A percentile compares a stretch with the other conserved stretches of the same genome.
Evolutionary conservation across 2,329 filamentous ascomycete species (phyloP).

Genomic region (Nothomitra cinnamomea): DNA sequence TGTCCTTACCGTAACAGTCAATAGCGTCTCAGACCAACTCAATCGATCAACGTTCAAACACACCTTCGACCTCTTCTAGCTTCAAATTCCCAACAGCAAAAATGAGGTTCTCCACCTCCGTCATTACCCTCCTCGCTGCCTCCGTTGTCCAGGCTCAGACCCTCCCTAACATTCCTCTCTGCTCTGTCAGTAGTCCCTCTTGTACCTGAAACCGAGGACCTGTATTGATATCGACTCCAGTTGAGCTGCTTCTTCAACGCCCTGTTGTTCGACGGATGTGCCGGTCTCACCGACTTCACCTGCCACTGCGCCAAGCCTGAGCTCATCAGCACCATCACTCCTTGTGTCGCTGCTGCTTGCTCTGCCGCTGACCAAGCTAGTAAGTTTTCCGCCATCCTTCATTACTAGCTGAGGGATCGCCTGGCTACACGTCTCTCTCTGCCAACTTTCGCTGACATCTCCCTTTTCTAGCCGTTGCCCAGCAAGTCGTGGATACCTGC

Average conservation of each 20-base stretch:
- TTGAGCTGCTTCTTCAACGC: slow-evolving; percentile 28
- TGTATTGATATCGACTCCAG: slow-evolving; percentile 18
- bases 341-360: slow-evolving; percentile 30
- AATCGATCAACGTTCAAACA: too few species aligned
- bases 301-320: slow-evolving; percentile 31
- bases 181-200: slow-evolving; percentile 22
- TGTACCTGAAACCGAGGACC: neutral
- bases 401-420: too few species aligned
- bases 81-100: neutral
- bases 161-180: slow-evolving; percentile 26
- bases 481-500: too few species aligned
- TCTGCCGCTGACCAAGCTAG: slow-evolving; percentile 6
- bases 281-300: slow-evolving; percentile 26
- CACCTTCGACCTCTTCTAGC: too few species aligned
- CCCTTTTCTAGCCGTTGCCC: too few species aligned
- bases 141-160: slow-evolving; percentile 27
- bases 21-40: too few species aligned
- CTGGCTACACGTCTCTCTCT: too few species aligned
- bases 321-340: slow-evolving; percentile 25
- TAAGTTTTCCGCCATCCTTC: too few species aligned
- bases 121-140: slow-evolving; percentile 18
- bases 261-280: slow-evolving; percentile 27
- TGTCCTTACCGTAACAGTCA: too few species aligned
- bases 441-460: too few species aligned
- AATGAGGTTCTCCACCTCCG: neutral